Percentiles rank a stretch among this genome's conserved stretches.
Conservation (phyloP, 2,329 filamentous ascomycete species). For the Apiospora kogelbergensis region DNA sequence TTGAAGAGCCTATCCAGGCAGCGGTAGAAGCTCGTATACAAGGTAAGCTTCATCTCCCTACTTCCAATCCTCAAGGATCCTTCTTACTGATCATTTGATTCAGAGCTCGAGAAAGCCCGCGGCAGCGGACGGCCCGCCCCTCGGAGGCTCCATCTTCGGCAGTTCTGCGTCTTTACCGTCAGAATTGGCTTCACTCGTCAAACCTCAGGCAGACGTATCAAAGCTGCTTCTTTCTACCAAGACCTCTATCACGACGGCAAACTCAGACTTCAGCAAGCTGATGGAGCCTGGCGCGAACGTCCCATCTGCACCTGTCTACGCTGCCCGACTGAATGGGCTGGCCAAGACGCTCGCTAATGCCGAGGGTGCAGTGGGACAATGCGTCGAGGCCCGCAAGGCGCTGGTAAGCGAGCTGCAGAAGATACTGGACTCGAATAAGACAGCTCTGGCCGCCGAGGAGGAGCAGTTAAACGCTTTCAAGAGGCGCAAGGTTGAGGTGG, state of each 20-base stretch:
- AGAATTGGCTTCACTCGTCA: constrained; percentile 75
- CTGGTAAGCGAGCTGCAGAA: constrained; percentile 82
- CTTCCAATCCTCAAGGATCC: constrained; percentile 49
- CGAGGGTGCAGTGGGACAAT: constrained; percentile 84
- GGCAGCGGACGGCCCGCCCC: constrained; percentile 50
- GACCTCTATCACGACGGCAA: constrained; percentile 67
- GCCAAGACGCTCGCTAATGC: constrained; percentile 86
- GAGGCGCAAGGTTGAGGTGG: constrained; percentile 69
- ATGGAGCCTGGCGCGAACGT: constrained; percentile 67
- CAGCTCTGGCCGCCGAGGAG: constrained; percentile 70
- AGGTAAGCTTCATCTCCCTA: constrained; percentile 49
- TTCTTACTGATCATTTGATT: not conserved
- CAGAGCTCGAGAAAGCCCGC: constrained; percentile 64
- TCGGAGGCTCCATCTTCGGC: constrained; percentile 68
- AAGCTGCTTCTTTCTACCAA: constrained; percentile 72
- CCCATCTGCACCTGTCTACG: constrained; percentile 86
- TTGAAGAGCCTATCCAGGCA: constrained; percentile 76
- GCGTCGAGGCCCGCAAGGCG: constrained; percentile 78
- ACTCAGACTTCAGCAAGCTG: constrained; percentile 81
- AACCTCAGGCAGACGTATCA: constrained; percentile 69
- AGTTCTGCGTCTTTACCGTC: constrained; percentile 62
- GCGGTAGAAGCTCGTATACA: constrained; percentile 78
- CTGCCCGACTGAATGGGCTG: constrained; percentile 84
- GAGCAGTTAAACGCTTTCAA: constrained; percentile 62
- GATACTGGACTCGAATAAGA: constrained; percentile 72